Base-by-base conservation (phyloP, 352 stramenopile species). In the Pythium diclinum region DNA sequence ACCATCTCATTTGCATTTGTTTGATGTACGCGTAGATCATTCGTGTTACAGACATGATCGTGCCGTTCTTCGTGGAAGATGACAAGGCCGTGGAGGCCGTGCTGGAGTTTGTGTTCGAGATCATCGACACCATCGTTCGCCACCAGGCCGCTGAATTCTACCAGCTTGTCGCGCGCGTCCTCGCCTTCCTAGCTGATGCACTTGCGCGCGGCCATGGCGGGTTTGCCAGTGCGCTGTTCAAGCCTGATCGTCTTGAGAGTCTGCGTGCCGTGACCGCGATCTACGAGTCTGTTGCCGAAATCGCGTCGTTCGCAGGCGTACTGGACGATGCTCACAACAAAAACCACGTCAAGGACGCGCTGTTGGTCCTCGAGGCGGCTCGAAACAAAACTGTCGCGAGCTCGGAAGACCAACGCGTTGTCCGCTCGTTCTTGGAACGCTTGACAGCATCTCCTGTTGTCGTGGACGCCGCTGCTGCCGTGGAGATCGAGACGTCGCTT, bases 81-180 rank as follows among this genome's bases (percentile, higher is more conserved):
- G 67, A 60, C 34, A 72, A 63, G 17, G 57, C 77, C 3, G 64
- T 83, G 38, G 56, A 69, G 6, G 63, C 67, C 1, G 75, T 85
- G 30, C 79, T 79, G 42, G 69, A 76, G 19, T 87, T 89, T 55
- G 34, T 90, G 19, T 87, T 92, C 64, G 78, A 91, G 25, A 73
- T 91, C n/a, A 59, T 92, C 13, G 71, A 80, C 8, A 75, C 87
- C 1, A 87, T 92, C 46, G 75, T 71, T 5, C 73, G 75, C 16
- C 81, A 91, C 65, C 81, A 89, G 19, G 76, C 84, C 19, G 74
- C 71, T 13, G 84, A 91, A 58, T 92, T 92, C 51, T 73, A 82
- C n/a, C 72, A 76, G 49, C 72, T 92, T 7, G 72, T 90, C 0
- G 66, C 75, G 6, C 72, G 80, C 28, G 64, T 74, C 0, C 78